Evolutionary conservation across 1,139 yeast species (phyloP).

Genomic region (Diutina scorzettiae): DNA sequence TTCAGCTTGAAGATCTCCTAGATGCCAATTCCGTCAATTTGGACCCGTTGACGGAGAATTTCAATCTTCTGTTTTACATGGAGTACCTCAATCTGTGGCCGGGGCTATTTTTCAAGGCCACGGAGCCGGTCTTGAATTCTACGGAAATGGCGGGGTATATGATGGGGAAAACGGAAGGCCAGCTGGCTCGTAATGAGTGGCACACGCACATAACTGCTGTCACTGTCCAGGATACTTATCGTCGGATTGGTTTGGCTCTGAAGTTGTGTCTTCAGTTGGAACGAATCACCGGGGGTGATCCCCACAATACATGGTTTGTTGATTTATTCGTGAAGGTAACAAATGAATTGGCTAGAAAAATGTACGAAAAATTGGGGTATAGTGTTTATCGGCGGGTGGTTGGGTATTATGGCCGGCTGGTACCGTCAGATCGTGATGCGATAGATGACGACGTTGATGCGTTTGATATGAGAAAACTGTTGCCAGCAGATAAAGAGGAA

Average conservation of each 20-base stretch:
- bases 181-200: slow-evolving; percentile 58
- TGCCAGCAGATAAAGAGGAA: slow-evolving; percentile 39
- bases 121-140: slow-evolving; percentile 8
- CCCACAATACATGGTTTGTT: slow-evolving; percentile 68
- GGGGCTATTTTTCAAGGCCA: slow-evolving; percentile 68
- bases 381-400: slow-evolving; percentile 75
- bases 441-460: slow-evolving; percentile 70
- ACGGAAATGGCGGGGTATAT: slow-evolving; percentile 42
- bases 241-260: slow-evolving; percentile 80
- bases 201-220: slow-evolving; percentile 97
- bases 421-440: slow-evolving; percentile 33
- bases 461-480: slow-evolving; percentile 67
- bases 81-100: slow-evolving; percentile 87
- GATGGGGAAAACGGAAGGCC: slow-evolving; percentile 97
- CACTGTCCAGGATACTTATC: slow-evolving; percentile 69
- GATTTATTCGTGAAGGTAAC: slow-evolving; percentile 88
- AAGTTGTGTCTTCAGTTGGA: slow-evolving; percentile 65
- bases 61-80: slow-evolving; percentile 69
- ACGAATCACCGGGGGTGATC: slow-evolving; percentile 50
- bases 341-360: slow-evolving; percentile 62
- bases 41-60: slow-evolving; percentile 86
- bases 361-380: slow-evolving; percentile 82
- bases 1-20: slow-evolving; percentile 76
- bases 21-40: slow-evolving; percentile 63
- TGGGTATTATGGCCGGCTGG: slow-evolving; percentile 64